Evolutionary conservation across 805 yeast species (phyloP).

Genomic region (Candida nemodendra): DNA sequence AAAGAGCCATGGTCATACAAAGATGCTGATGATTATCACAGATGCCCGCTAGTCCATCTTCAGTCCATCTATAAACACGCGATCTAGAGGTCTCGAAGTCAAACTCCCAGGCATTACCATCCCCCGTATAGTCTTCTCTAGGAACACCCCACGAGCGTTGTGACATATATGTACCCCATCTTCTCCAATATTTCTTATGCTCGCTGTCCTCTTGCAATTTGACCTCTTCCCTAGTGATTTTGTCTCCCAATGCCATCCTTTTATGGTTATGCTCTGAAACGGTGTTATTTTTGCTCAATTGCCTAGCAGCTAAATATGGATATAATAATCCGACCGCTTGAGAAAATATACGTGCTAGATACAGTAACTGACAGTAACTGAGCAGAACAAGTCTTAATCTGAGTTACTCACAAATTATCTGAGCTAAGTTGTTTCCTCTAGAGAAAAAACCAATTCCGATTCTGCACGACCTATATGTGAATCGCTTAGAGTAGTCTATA

Average conservation of each 20-base stretch:
- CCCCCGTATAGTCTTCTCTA: slow-evolving; percentile 80
- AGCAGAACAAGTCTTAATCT: no score
- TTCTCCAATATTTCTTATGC: slow-evolving; percentile 61
- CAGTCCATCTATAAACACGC: slow-evolving; percentile 91
- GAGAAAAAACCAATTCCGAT: no score
- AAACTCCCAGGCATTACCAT: slow-evolving; percentile 92
- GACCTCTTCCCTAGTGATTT: slow-evolving; percentile 34
- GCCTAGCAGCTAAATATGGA: no score
- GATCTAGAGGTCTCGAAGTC: slow-evolving; percentile 82
- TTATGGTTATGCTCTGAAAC: no score
- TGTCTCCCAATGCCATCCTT: slow-evolving; percentile 22
- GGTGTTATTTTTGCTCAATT: no score
- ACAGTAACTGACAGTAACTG: no score
- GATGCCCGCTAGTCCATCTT: slow-evolving; percentile 90
- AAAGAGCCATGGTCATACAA: slow-evolving; percentile 77
- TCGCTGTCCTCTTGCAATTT: slow-evolving; percentile 41
- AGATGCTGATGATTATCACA: slow-evolving; percentile 78
- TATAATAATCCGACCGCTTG: no score
- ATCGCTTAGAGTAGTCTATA: no score
- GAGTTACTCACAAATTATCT: no score
- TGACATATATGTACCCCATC: slow-evolving; percentile 90
- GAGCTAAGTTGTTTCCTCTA: no score
- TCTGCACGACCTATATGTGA: no score
- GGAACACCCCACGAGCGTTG: slow-evolving; percentile 89
- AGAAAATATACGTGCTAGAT: no score